Evolutionary conservation across 2,329 filamentous ascomycete genomes (phyloP).

Genomic region (Cadophora malorum): DNA sequence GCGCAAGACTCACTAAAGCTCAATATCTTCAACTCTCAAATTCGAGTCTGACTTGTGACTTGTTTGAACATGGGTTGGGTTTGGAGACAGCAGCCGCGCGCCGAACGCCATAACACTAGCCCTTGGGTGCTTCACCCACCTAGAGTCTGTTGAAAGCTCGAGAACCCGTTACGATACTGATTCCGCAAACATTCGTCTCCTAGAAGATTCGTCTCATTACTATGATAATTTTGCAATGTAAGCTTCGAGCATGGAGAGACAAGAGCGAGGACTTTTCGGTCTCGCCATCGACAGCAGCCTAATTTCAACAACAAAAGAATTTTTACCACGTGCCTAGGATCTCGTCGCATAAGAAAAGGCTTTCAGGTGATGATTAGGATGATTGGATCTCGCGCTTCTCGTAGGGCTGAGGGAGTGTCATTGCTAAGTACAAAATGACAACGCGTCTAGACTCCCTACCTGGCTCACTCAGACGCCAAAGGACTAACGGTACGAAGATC

Average conservation of each 20-base stretch:
- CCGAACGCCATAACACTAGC: not conserved
- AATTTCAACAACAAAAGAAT: not conserved
- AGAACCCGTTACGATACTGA: not conserved
- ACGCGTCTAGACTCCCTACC: not conserved
- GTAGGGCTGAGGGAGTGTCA: conserved; percentile 15
- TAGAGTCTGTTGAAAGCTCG: not conserved
- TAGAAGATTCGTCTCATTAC: not conserved
- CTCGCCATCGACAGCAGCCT: not conserved
- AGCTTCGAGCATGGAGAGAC: too few relatives aligned
- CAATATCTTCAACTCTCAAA: not conserved
- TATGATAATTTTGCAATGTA: not conserved
- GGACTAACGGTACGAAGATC: not conserved
- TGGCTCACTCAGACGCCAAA: not conserved
- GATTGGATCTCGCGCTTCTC: conserved; percentile 1
- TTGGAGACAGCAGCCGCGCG: not conserved
- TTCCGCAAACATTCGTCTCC: too few relatives aligned
- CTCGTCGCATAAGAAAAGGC: not conserved
- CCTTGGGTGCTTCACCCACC: not conserved
- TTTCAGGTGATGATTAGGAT: not conserved
- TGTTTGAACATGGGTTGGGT: not conserved
- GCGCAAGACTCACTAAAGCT: not conserved
- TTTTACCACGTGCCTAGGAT: not conserved
- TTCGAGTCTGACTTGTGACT: not conserved
- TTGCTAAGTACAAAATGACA: not conserved
- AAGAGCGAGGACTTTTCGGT: not conserved